These are phyloP conservation scores for Euphorbia celastroides DNA, from an alignment of 441 rosid species.

Conservation along the genomic window DNA sequence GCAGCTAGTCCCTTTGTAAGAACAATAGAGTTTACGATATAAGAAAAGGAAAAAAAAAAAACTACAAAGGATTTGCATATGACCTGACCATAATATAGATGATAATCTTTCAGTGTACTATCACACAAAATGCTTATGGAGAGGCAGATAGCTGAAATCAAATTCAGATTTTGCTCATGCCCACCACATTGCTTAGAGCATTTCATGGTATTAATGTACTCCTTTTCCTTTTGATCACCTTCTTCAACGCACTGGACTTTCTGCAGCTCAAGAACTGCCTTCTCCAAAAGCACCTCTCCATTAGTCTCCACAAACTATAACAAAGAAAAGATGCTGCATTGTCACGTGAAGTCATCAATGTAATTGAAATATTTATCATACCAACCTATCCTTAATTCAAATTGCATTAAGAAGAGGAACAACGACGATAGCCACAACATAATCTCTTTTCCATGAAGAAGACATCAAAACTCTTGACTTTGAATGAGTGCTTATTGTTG, in stretches of 20 bases:
- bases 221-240: slow-evolving; percentile 46
- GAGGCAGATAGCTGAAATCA: slow-evolving; percentile 53
- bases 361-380: background rate
- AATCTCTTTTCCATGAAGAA: background rate
- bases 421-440: background rate
- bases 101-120: slow-evolving; percentile 71
- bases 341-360: background rate
- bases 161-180: slow-evolving; percentile 34
- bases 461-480: background rate
- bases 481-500: background rate
- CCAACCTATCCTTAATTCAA: background rate
- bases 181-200: slow-evolving; percentile 51
- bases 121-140: slow-evolving; percentile 82
- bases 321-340: slow-evolving; percentile 16
- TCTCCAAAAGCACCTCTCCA: slow-evolving; percentile 59
- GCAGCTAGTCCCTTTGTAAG: slow-evolving; percentile 9
- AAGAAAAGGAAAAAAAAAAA: background rate
- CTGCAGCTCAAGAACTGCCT: slow-evolving; percentile 56
- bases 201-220: slow-evolving; percentile 48
- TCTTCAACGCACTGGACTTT: slow-evolving; percentile 42
- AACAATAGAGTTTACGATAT: slow-evolving; percentile 1
- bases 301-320: slow-evolving; percentile 78
- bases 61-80: slow-evolving; percentile 21
- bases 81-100: slow-evolving; percentile 80
- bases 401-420: slow-evolving; percentile 1